These are phyloP conservation scores for Letharia lupina DNA, from an alignment of 495 filamentous ascomycete species.

Conservation along the genomic window DNA sequence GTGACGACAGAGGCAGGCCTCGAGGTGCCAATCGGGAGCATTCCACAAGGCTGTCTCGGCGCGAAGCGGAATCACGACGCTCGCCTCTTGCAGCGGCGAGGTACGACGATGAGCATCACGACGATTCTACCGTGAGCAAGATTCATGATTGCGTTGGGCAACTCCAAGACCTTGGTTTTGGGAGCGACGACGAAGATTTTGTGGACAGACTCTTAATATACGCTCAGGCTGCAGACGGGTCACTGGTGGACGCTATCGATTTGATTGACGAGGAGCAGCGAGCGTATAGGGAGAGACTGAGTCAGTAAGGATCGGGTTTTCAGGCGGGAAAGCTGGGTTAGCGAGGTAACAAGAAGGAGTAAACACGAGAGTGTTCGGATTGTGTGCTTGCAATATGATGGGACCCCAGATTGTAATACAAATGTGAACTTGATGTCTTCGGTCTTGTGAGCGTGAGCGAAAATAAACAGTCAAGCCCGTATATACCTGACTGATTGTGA, in stretches of 20 bases:
- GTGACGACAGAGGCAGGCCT: neutral
- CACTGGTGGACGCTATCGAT: constrained; percentile 43
- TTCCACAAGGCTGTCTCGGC: neutral
- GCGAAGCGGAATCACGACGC: neutral
- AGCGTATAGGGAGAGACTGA: constrained; percentile 35
- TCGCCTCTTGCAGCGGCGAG: neutral
- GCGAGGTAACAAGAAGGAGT: neutral
- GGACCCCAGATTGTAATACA: neutral
- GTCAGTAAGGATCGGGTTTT: neutral
- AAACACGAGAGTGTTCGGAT: neutral
- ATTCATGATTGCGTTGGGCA: constrained; percentile 41
- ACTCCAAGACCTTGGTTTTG: constrained; percentile 43
- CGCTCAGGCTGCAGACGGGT: constrained; percentile 43
- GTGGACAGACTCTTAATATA: constrained; percentile 42
- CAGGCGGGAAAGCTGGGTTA: neutral
- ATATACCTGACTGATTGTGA: neutral
- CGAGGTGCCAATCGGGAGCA: neutral
- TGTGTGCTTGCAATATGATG: neutral
- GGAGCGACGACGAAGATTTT: constrained; percentile 36
- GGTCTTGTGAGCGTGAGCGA: neutral
- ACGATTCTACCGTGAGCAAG: constrained; percentile 15
- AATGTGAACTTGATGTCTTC: neutral
- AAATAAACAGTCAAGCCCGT: neutral
- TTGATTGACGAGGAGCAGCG: constrained; percentile 50
- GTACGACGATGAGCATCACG: constrained; percentile 5